These are phyloP conservation scores for Flaveria bidentis DNA, from an alignment of 129 eudicot genomes.

Conservation along the genomic window DNA sequence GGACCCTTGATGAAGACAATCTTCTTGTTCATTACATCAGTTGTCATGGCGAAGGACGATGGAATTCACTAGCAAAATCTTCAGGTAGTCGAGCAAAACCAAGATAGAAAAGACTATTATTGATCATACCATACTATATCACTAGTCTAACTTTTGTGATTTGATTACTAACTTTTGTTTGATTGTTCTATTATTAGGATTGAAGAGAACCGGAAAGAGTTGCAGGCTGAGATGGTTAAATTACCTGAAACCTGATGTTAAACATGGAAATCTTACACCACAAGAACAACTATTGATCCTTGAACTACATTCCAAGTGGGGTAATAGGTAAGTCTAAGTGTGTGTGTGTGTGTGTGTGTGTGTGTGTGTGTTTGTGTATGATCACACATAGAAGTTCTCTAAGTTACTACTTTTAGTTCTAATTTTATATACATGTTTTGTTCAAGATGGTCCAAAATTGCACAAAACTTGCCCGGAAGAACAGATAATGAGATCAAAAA, in stretches of 20 bases:
- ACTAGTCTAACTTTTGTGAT: background rate
- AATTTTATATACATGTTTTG: background rate
- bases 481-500: constrained; percentile 85
- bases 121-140: background rate
- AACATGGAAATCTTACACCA: constrained; percentile 49
- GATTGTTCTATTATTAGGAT: constrained; percentile 41
- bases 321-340: constrained; percentile 44
- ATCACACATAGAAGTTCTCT: background rate
- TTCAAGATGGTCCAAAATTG: constrained; percentile 46
- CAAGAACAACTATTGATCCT: constrained; percentile 47
- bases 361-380: background rate
- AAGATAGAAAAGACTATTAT: background rate
- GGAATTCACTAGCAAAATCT: constrained; percentile 82
- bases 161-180: background rate
- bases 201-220: constrained; percentile 91
- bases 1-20: constrained; percentile 94
- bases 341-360: background rate
- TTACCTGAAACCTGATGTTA: constrained; percentile 42
- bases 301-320: constrained; percentile 54
- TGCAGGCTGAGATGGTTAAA: constrained; percentile 54
- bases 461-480: constrained; percentile 46
- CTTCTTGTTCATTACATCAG: constrained; percentile 67
- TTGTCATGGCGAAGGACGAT: constrained; percentile 82
- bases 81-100: constrained; percentile 53
- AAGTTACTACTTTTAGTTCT: constrained; percentile 1